Evolutionary conservation across 495 filamentous ascomycete genomes (phyloP), one percentile per base, ranked within the genome.

Genomic region (Neurospora tetraspora): DNA sequence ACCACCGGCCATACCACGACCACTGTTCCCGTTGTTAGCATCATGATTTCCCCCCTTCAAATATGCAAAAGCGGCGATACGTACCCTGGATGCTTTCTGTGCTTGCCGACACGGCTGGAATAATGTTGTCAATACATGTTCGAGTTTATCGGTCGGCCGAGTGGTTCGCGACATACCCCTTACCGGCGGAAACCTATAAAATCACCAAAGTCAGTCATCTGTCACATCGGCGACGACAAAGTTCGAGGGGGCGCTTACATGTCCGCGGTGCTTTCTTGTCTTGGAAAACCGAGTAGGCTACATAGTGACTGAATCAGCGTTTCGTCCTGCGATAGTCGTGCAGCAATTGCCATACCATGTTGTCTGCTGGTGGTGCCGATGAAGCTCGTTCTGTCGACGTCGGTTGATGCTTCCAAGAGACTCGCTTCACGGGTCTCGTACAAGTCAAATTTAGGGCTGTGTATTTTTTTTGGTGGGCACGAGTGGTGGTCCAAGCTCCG

Each of bases 1-100:
- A 77, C 79, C 79, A 80, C 79, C 79, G 78, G 79, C 79, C 79
- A 80, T 80, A 80, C 79, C 79, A 79, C 79, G 79, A 79, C 79
- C 79, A 79, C 79, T 65, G 12, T 65, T 36, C 27, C 27, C 27
- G 7, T 65, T 65, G 53, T 65, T 65, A 65, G 53, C 53, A 65
- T 65, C 53, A 65, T 34, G 12, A 16, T 18, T 34, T 36, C 27
- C 53, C 53, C 53, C 14, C 12, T 65, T 65, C 53, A 4, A 65
- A 34, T 34, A 9, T 65, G 27, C 14, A 34, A 7, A 61, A 65
- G 27, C 31, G 53, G 23, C 12, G 53, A 27, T 34, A 65, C 53
- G 53, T 65, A 65, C 53, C 53, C 79, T 36, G 79, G 79, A 69
- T 80, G 79, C 79, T 80, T 80, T 65, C 79, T 79, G 79, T 80